Conservation (phyloP, 768 basidiomycete genomes). For the Dioszegia aurantiaca region DNA sequence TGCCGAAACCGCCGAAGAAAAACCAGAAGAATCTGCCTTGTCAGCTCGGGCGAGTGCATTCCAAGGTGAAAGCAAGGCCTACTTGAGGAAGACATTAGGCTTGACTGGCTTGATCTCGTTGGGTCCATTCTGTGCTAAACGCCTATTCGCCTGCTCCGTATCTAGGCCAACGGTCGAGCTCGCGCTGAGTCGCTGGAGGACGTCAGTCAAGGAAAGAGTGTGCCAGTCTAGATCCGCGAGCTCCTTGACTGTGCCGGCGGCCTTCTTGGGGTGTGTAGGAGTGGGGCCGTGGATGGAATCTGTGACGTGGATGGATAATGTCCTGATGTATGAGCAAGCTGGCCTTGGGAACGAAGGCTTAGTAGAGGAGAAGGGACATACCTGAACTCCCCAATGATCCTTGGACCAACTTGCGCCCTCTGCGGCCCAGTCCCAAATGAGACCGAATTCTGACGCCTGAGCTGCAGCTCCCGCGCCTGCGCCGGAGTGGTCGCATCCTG, state of each 20-base stretch:
- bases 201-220: conserved; percentile 54
- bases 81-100: conserved; percentile 57
- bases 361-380: conserved; percentile 18
- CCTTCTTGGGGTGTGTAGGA: conserved; percentile 18
- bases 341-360: neutral
- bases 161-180: conserved; percentile 59
- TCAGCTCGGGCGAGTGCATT: conserved; percentile 7
- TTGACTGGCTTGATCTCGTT: conserved; percentile 60
- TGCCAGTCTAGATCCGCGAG: conserved; percentile 58
- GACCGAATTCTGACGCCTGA: conserved; percentile 34
- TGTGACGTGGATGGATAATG: conserved; percentile 56
- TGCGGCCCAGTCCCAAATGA: conserved; percentile 24
- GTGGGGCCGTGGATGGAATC: conserved; percentile 31
- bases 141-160: conserved; percentile 56
- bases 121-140: conserved; percentile 56
- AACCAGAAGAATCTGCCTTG: conserved; percentile 55
- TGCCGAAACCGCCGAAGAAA: conserved; percentile 62
- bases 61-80: conserved; percentile 1
- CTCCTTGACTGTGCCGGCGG: conserved; percentile 38
- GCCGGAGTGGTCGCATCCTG: conserved; percentile 15
- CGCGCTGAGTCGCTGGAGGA: conserved; percentile 56
- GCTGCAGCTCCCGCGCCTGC: conserved; percentile 15
- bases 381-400: conserved; percentile 48
- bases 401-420: conserved; percentile 25
- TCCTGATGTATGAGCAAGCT: conserved; percentile 44